Evolutionary conservation across 352 stramenopile genomes (phyloP), one percentile per base, ranked within the genome.

Genomic region (Lagenidium sp.): DNA sequence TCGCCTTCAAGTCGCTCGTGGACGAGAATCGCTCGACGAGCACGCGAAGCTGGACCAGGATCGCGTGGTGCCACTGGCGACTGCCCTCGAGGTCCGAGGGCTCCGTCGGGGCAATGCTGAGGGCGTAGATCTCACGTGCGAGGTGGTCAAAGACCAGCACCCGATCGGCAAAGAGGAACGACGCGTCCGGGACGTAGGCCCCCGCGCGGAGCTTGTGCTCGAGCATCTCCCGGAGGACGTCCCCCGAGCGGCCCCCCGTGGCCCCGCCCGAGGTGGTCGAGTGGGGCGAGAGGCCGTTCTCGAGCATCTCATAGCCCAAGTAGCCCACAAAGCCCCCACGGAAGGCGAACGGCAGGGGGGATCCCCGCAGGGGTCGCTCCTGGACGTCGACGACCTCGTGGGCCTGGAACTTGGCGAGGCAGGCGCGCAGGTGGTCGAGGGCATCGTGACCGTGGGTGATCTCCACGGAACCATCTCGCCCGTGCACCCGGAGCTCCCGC

Each of bases 81-180:
- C 25, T 59, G 11, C 13, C 4, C 0, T 4, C 43, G 22, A 44
- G 38, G 50, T 60, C 18, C 1, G 7, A 25, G 4, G 46, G 29
- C 18, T 6, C 19, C 53, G 41, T 49, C 43, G 36, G 12, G 91
- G 38, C 31, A 63, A 88, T 36, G 21, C 45, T 55, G 25, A 97
- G 57, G 10, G 87, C 57, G 58, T 96, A 97, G 55, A 93, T 75
- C 19, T 68, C 56, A 6, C 41, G 37, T 1, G 75, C 76, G 2
- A 53, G 52, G 48, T 97, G 86, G 61, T 98, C 85, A 57, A 92
- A 96, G 16, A 96, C 68, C 18, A 97, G 46, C 35, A 75, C 77
- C 36, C 81, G 74, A 52, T 97, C 85, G 23, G 76, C 81, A 62
- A 97, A 95, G 6, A 97, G 35, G 60, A 97, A 93, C 2, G 88